Percentiles rank a stretch among this genome's conserved stretches.
Evolutionary conservation across 2,329 filamentous ascomycete species (phyloP).

Genomic region (Pseudophaeomoniella oleicola): DNA sequence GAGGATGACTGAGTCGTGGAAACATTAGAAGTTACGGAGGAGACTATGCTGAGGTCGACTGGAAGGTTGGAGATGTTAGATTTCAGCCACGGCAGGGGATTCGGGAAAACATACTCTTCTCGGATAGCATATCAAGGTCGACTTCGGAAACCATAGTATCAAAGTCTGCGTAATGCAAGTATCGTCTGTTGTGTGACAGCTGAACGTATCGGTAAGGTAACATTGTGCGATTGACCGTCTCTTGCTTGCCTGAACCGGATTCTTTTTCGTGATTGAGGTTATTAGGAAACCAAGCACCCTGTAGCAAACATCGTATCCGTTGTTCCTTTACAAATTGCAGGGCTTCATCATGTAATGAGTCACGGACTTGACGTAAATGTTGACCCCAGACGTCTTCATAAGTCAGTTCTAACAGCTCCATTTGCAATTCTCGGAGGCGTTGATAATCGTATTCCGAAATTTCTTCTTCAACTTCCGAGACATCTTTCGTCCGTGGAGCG

Average conservation of each 20-base stretch:
- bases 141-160: conserved; percentile 45
- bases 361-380: conserved; percentile 77
- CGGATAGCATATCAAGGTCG: conserved; percentile 54
- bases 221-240: conserved; percentile 23
- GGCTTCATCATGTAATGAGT: conserved; percentile 80
- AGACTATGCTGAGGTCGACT: conserved; percentile 75
- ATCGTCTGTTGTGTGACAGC: conserved; percentile 80
- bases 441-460: conserved; percentile 69
- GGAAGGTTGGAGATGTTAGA: conserved; percentile 11
- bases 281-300: conserved; percentile 73
- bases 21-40: conserved; percentile 87
- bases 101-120: conserved; percentile 45
- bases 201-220: conserved; percentile 68
- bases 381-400: conserved; percentile 93
- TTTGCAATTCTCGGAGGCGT: conserved; percentile 70
- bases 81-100: conserved; percentile 6
- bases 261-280: conserved; percentile 36
- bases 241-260: conserved; percentile 25
- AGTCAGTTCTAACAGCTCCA: conserved; percentile 78
- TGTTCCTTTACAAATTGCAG: conserved; percentile 96
- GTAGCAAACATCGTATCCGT: conserved; percentile 72
- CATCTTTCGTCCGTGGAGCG: conserved; percentile 65
- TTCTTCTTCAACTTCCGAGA: conserved; percentile 80
- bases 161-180: conserved; percentile 83
- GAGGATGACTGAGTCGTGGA: conserved; percentile 41